Conservation (phyloP, 306 rosid genomes). For the Lathyrus tuberosus region DNA sequence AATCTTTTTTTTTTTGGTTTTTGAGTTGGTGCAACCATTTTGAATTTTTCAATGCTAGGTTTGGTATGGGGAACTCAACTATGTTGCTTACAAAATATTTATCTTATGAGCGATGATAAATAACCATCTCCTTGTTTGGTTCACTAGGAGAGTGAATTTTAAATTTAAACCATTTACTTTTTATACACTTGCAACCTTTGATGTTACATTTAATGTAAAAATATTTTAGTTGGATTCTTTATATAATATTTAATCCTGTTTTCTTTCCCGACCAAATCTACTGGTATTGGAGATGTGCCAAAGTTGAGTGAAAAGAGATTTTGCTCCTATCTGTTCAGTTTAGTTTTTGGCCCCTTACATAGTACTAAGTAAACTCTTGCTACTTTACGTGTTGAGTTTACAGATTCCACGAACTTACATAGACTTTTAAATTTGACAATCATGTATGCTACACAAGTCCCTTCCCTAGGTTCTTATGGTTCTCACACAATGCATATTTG, state of each 20-base stretch:
- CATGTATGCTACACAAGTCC: background rate
- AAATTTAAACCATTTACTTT: background rate
- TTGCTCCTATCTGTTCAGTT: background rate
- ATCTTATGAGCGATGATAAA: background rate
- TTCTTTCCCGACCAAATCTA: background rate
- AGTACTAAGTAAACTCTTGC: background rate
- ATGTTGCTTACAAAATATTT: background rate
- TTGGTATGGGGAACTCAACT: background rate
- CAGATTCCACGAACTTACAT: background rate
- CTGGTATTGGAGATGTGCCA: background rate
- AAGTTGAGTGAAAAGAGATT: background rate
- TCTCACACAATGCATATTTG: conserved; percentile 9
- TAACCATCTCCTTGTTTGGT: background rate
- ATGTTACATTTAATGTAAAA: background rate
- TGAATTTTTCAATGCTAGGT: background rate
- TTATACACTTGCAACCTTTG: background rate
- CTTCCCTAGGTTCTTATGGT: background rate
- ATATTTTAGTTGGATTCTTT: background rate
- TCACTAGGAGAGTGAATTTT: background rate
- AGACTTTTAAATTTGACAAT: conserved; percentile 5
- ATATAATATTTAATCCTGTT: background rate
- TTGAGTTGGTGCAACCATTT: too few species aligned
- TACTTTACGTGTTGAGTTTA: background rate
- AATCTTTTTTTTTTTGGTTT: too few species aligned
- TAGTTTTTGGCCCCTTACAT: background rate